Percentiles rank a stretch among this genome's conserved stretches.
Evolutionary conservation across 164 flowering plant species (phyloP).

Genomic region (Annona squamosa): DNA sequence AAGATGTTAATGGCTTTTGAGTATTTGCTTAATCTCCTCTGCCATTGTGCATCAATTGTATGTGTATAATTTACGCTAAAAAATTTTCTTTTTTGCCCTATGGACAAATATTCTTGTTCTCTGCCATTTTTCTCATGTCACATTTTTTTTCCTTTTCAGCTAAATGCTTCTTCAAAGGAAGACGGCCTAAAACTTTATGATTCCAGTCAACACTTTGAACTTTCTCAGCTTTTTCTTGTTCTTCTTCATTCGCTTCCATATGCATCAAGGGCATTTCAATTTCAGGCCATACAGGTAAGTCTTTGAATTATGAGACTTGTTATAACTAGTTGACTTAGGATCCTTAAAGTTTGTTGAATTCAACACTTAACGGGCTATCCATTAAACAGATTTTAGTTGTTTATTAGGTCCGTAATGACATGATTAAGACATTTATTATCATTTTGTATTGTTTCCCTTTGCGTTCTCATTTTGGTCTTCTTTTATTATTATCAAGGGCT

Average conservation of each 20-base stretch:
- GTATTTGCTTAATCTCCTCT: not conserved
- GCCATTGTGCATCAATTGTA: not conserved
- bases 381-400: no score
- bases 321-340: no score
- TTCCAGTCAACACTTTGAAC: slow-evolving; percentile 87
- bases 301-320: not conserved
- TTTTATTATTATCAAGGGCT: not conserved
- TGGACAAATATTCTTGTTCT: not conserved
- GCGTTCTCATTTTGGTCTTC: not conserved
- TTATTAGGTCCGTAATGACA: no score
- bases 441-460: no score
- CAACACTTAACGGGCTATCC: no score
- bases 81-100: not conserved
- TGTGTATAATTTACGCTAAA: no score
- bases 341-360: no score
- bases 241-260: slow-evolving; percentile 89
- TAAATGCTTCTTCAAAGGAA: slow-evolving; percentile 82
- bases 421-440: no score
- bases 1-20: not conserved
- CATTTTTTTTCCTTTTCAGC: slow-evolving; percentile 37
- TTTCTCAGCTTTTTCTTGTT: slow-evolving; percentile 70
- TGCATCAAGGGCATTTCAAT: slow-evolving; percentile 71
- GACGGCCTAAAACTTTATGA: slow-evolving; percentile 87
- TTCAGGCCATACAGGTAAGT: slow-evolving; percentile 86
- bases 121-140: not conserved